These are phyloP conservation scores for Crepidotus variabilis DNA, from an alignment of 768 basidiomycete species.

Conservation along the genomic window DNA sequence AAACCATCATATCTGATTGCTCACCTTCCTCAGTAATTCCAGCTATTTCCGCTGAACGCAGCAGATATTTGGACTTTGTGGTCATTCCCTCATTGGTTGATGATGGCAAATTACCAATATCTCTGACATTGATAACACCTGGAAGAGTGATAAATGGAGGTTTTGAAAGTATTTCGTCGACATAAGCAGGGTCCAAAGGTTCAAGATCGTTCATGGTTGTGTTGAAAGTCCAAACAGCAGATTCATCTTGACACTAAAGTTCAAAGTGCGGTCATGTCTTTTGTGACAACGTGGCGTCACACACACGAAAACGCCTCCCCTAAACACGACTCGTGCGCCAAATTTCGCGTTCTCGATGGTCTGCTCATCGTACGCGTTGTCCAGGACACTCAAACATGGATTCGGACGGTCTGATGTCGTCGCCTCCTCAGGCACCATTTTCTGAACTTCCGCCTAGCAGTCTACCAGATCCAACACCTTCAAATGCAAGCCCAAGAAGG, in stretches of 20 bases:
- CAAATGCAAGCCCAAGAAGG: constrained; percentile 33
- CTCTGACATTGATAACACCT: constrained; percentile 76
- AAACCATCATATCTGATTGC: background rate
- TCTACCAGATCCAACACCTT: constrained; percentile 35
- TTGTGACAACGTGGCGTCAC: constrained; percentile 19
- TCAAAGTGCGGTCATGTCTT: background rate
- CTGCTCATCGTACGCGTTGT: constrained; percentile 10
- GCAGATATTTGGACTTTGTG: constrained; percentile 55
- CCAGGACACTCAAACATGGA: constrained; percentile 39
- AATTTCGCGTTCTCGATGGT: constrained; percentile 30
- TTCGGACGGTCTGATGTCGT: constrained; percentile 48
- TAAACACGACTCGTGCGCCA: constrained; percentile 25
- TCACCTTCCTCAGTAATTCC: constrained; percentile 68
- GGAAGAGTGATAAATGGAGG: constrained; percentile 67
- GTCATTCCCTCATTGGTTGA: constrained; percentile 39
- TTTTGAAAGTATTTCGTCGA: constrained; percentile 58
- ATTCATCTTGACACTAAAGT: background rate
- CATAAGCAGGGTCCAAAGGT: constrained; percentile 63
- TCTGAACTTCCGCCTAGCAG: constrained; percentile 48
- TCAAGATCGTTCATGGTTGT: constrained; percentile 47
- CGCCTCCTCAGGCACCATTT: constrained; percentile 49
- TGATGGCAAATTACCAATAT: constrained; percentile 63
- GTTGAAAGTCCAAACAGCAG: constrained; percentile 8
- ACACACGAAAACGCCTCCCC: constrained; percentile 37
- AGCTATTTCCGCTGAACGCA: constrained; percentile 73